phyloP scores from a whole-genome alignment of 257 asterid genomes.

The Handroanthus guayacan region DNA sequence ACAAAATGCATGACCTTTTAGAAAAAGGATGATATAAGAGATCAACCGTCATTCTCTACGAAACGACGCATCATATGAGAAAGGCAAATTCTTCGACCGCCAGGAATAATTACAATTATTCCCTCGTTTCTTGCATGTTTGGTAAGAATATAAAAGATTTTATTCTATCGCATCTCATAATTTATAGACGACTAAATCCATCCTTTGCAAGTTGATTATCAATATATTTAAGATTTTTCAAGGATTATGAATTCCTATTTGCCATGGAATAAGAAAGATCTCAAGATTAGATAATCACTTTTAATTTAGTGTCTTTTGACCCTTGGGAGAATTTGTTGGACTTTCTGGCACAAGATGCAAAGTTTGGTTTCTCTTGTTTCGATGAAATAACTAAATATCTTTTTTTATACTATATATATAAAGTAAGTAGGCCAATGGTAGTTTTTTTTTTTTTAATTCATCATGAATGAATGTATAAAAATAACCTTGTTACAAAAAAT shows the following conservation, averaged over 20 bases:
- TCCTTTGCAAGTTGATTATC: background rate
- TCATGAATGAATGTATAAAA: too few relatives aligned
- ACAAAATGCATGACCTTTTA: background rate
- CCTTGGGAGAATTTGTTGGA: background rate
- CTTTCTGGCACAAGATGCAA: background rate
- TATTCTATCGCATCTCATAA: conserved; percentile 14
- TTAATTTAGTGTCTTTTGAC: background rate
- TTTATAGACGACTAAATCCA: background rate
- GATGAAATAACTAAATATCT: too few relatives aligned
- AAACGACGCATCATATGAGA: conserved; percentile 4
- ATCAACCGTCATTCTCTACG: background rate
- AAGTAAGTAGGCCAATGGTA: too few relatives aligned
- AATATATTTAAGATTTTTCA: background rate
- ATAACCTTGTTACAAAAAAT: too few relatives aligned
- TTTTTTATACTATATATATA: too few relatives aligned
- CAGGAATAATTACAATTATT: conserved; percentile 17
- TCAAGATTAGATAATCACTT: background rate
- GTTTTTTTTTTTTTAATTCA: too few relatives aligned
- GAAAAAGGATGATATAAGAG: background rate
- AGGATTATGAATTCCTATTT: background rate
- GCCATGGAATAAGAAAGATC: background rate
- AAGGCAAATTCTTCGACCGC: background rate
- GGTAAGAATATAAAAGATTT: conserved; percentile 2
- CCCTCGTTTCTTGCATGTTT: background rate
- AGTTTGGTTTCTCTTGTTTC: background rate